Evolutionary conservation across 2,329 filamentous ascomycete genomes (phyloP), one percentile per base, ranked within the genome.

Genomic region (Helotiales sp.): DNA sequence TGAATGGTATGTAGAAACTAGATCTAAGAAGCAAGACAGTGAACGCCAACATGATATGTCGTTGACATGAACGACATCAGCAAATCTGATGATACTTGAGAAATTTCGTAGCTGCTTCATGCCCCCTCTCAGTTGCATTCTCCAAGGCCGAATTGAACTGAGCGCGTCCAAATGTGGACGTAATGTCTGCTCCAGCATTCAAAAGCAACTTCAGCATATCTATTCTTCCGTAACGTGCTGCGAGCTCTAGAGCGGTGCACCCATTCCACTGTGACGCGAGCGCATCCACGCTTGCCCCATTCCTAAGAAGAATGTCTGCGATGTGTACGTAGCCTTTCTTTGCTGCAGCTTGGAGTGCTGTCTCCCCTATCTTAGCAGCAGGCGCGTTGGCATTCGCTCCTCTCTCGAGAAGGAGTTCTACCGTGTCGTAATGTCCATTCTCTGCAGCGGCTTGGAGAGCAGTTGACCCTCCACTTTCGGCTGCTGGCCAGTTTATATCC

Each of bases 371-470:
- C 9, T 25, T 15, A 19, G 15, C 29, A 15, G 36, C 55, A 12
- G 38, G 30, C 6, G 52, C 44, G 50, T 61, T 61, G 19, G 55
- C 51, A 24, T 61, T 47, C 24, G 58, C 55, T 27, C 58, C 58
- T 29, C 49, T 24, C 15, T 47, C 36, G 7, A 59, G 48, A 15
- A 60, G 50, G 12, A 56, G 17, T 12, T 57, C 17, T 15, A 57
- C 36, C 4, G 47, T 33, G 8, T 60, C 40, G 36, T 15, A 34
- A 31, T 38, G 47, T 13, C 49, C 34, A 24, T 53, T n/a, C n/a
- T n/a, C n/a, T n/a, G n/a, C n/a, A 40, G 59, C 59, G 17, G 40
- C 48, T 49, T 58, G 60, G 12, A 70, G 60, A 36, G 67, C 68
- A 10, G 66, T 67, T 7, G 12, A 10, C 8, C 38, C 38, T 22